Percentiles rank a stretch among this genome's conserved stretches.
Evolutionary conservation across 306 rosid genomes (phyloP).

Genomic region (Mucuna pruriens): DNA sequence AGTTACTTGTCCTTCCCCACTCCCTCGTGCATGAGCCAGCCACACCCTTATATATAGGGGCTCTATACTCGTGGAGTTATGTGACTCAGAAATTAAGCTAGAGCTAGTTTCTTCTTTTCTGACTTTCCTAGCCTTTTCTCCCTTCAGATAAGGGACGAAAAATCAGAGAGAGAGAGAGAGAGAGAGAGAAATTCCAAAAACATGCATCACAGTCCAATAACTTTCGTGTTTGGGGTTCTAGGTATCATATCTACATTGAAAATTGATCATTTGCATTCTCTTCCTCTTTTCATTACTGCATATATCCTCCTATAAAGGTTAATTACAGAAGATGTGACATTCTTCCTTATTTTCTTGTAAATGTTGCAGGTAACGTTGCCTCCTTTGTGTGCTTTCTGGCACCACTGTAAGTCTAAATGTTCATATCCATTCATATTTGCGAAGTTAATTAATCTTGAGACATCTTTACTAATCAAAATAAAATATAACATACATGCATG

Average conservation of each 20-base stretch:
- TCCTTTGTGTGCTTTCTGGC: slow-evolving; percentile 87
- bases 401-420: slow-evolving; percentile 68
- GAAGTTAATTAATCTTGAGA: not conserved
- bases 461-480: not conserved
- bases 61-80: slow-evolving; percentile 15
- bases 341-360: slow-evolving; percentile 4
- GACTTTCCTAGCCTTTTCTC: slow-evolving; percentile 33
- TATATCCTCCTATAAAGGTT: not conserved
- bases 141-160: slow-evolving; percentile 20
- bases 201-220: slow-evolving; percentile 53
- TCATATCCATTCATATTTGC: not conserved
- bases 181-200: slow-evolving; percentile 2
- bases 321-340: slow-evolving; percentile 3
- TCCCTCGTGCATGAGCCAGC: slow-evolving; percentile 38
- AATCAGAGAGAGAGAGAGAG: not conserved
- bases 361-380: slow-evolving; percentile 61
- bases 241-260: slow-evolving; percentile 55
- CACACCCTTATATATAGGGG: slow-evolving; percentile 48
- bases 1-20: not conserved
- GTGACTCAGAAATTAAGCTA: slow-evolving; percentile 31
- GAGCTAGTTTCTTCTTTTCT: not conserved
- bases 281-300: not conserved
- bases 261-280: not conserved
- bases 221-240: slow-evolving; percentile 68
- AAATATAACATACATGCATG: not conserved